Evolutionary conservation across 768 basidiomycete genomes (phyloP).

Genomic region (Chlorophyllum brunneum): DNA sequence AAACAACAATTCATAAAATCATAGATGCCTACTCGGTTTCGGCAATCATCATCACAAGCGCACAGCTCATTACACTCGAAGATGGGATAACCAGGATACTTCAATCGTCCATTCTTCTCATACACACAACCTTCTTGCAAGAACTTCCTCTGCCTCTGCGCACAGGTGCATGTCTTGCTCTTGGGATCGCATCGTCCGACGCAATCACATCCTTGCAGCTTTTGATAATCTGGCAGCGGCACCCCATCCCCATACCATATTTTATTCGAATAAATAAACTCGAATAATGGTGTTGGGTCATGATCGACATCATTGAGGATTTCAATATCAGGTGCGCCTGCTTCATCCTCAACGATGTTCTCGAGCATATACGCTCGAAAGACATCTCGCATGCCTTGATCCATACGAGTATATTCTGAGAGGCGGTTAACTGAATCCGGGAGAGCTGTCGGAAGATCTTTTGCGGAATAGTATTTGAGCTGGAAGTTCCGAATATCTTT

Average conservation of each 20-base stretch:
- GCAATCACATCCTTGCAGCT: slow-evolving; percentile 69
- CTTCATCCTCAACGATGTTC: slow-evolving; percentile 65
- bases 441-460: slow-evolving; percentile 56
- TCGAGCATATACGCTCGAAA: slow-evolving; percentile 66
- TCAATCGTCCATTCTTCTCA: slow-evolving; percentile 55
- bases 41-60: slow-evolving; percentile 75
- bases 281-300: slow-evolving; percentile 74
- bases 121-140: slow-evolving; percentile 61
- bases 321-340: slow-evolving; percentile 60
- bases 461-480: slow-evolving; percentile 32
- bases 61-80: slow-evolving; percentile 88
- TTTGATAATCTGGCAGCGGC: slow-evolving; percentile 55
- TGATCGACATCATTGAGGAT: slow-evolving; percentile 67
- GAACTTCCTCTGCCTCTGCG: slow-evolving; percentile 48
- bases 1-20: background rate
- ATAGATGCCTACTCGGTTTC: slow-evolving; percentile 61
- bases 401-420: slow-evolving; percentile 33
- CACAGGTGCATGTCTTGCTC: slow-evolving; percentile 69
- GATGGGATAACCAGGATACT: slow-evolving; percentile 51
- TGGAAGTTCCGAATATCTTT: slow-evolving; percentile 29
- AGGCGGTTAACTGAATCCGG: slow-evolving; percentile 66
- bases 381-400: slow-evolving; percentile 43
- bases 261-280: slow-evolving; percentile 83
- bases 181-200: slow-evolving; percentile 71
- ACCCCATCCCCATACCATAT: slow-evolving; percentile 74